A percentile compares a stretch with the other conserved stretches of the same genome.
Evolutionary conservation across 495 filamentous ascomycete species (phyloP).

Genomic region (Aspergillus panamensis): DNA sequence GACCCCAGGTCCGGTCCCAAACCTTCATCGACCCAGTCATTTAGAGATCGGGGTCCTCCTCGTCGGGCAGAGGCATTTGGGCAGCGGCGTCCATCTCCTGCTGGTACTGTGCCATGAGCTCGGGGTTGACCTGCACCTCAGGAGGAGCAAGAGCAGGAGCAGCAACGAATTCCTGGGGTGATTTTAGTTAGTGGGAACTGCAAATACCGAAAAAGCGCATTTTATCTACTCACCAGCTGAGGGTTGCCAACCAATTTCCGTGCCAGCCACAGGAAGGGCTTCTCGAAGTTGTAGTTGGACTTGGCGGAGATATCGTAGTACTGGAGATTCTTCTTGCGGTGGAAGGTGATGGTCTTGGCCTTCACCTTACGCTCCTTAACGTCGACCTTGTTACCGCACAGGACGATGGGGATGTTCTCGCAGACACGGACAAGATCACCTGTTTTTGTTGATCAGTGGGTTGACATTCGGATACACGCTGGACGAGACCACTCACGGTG

Average conservation of each 20-base stretch:
- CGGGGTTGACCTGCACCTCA: conserved; percentile 80
- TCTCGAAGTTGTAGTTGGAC: conserved; percentile 99
- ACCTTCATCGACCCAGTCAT: conserved; percentile 21
- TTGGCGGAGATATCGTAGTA: conserved; percentile 99
- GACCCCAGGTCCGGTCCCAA: conserved; percentile 18
- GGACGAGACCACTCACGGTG: conserved; percentile 72
- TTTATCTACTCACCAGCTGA: conserved; percentile 61
- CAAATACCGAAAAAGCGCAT: neutral
- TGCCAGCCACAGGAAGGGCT: conserved; percentile 99
- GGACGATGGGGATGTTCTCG: conserved; percentile 99
- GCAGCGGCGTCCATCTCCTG: conserved; percentile 85
- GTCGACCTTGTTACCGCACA: conserved; percentile 99
- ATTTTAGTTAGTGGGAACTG: conserved; percentile 11
- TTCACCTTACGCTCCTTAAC: conserved; percentile 99
- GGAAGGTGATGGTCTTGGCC: conserved; percentile 99
- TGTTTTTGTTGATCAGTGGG: conserved; percentile 35
- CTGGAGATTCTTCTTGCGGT: conserved; percentile 99
- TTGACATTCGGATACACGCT: neutral
- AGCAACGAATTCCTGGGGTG: conserved; percentile 86
- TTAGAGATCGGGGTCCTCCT: conserved; percentile 83
- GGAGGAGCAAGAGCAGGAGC: conserved; percentile 91
- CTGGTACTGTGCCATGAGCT: conserved; percentile 75
- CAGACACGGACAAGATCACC: conserved; percentile 99
- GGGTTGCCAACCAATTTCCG: conserved; percentile 97
- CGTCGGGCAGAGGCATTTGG: conserved; percentile 83